Evolutionary conservation across 805 yeast genomes (phyloP), one percentile per base, ranked within the genome.

Genomic region (Scheffersomyces coipomensis): DNA sequence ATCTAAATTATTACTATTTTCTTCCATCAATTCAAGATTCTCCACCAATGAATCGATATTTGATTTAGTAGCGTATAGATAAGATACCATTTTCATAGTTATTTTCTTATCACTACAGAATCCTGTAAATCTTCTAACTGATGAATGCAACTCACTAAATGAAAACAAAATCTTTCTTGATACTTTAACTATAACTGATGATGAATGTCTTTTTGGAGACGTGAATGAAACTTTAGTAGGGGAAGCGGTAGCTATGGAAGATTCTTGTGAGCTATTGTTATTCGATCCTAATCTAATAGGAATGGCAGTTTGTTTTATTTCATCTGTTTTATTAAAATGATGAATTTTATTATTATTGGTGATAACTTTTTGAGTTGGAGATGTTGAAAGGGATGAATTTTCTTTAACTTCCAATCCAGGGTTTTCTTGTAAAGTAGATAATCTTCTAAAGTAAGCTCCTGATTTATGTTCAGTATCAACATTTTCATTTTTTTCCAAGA

Each of bases 111-210:
- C 85, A 11, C 66, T 59, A 44, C 85, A 79, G 44, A 79, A 79
- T 1, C 81, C 75, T 6, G 81, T 71, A 39, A 81, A 70, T 39
- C 80, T 67, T 46, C 81, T 64, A 8, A 83, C 64, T 4, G 78
- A 76, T 25, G 79, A 73, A 45, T 81, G 87, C 29, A 83, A 69
- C 52, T 83, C 88, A 32, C 83, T 78, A 39, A 81, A 75, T 2
- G 85, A 68, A 52, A 80, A 81, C 9, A 81, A 54, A 10, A 84
- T 56, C 47, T 83, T 84, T 40, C 86, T 65, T n/a, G 83, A 75
- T 1, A 70, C 76, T 44, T 67, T 76, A 13, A 71, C 58, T 2
- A 65, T 48, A 2, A 59, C 44, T 4, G 49, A 29, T 2, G 55
- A 19, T 17, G 52, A 51, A 34, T 37, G 39, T 15, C 42, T 43